Evolutionary conservation across 805 yeast genomes (phyloP).

Genomic region (Kluyveromyces siamensis): DNA sequence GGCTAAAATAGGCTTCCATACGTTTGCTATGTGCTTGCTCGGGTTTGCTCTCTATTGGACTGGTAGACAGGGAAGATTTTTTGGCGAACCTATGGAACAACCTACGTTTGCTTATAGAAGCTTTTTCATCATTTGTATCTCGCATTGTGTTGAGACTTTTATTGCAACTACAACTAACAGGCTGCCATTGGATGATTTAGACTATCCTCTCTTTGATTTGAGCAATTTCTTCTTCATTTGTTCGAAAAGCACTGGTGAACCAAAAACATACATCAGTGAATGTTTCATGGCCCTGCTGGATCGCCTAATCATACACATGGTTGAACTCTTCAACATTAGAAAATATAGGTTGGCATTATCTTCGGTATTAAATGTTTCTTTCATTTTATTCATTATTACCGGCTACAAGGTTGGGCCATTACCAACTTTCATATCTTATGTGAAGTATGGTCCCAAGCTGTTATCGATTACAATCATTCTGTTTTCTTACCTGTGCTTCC

Average conservation of each 20-base stretch:
- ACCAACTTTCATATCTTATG: not conserved
- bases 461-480: slow-evolving; percentile 40
- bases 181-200: slow-evolving; percentile 19
- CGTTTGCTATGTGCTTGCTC: slow-evolving; percentile 14
- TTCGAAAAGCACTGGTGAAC: slow-evolving; percentile 4
- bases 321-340: slow-evolving; percentile 46
- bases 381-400: slow-evolving; percentile 43
- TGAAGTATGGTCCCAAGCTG: slow-evolving; percentile 51
- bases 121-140: slow-evolving; percentile 54
- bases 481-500: slow-evolving; percentile 45
- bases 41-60: slow-evolving; percentile 7
- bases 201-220: slow-evolving; percentile 23
- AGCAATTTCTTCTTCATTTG: slow-evolving; percentile 18
- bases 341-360: slow-evolving; percentile 57
- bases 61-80: slow-evolving; percentile 6
- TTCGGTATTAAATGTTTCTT: slow-evolving; percentile 44
- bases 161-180: slow-evolving; percentile 39
- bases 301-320: slow-evolving; percentile 53
- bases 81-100: slow-evolving; percentile 36
- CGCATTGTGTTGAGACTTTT: slow-evolving; percentile 44
- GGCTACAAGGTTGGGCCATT: slow-evolving; percentile 34
- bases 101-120: slow-evolving; percentile 49
- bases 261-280: slow-evolving; percentile 10
- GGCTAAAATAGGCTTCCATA: slow-evolving; percentile 28
- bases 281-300: slow-evolving; percentile 49